Evolutionary conservation across 164 flowering plant genomes (phyloP), one percentile per base, ranked within the genome.

Genomic region (Berberis vulgaris): DNA sequence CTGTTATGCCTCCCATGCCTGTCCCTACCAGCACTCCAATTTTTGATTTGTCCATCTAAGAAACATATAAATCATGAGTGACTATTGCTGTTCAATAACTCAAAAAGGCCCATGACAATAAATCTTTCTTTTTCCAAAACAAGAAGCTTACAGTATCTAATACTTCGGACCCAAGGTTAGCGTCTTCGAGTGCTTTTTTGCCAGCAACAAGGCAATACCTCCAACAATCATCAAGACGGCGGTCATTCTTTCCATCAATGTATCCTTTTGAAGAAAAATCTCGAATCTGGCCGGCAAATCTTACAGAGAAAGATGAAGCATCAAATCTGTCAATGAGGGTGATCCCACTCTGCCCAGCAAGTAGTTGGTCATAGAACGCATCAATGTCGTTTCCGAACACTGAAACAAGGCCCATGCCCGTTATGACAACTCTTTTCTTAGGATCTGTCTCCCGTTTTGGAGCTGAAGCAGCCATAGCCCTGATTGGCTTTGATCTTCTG

Each of bases 391-490:
- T 79, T 3, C 95, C 95, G 79, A 84, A 84, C 11, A 82, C 85
- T 0, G 91, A 85, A 13, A 85, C 94, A 43, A 87, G 69, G 3
- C 94, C 94, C 88, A 84, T 82, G 62, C 94, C 94, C 2, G 94
- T 86, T 45, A 87, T 79, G 13, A 87, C 94, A 44, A 86, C 65
- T 49, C 91, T 72, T 56, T 82, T 87, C 69, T 87, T 84, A 60
- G 89, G 89, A 71, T 85, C 86, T 45, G 53, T 81, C 71, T 85
- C 88, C 55, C 93, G 58, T 66, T 82, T 82, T n/a, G 93, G 89
- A 70, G 89, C 80, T 58, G 87, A 67, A 39, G 71, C 80, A 7
- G 76, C 70, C 85, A 84, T 73, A 57, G 83, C 83, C 67, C 66
- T 81, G 64, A 81, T 68, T 60, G 38, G 65, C 59, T 73, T 77